Percentiles rank a stretch among this genome's conserved stretches.
Evolutionary conservation across 2,329 filamentous ascomycete genomes (phyloP).

Genomic region (Cladobotryum mycophilum): DNA sequence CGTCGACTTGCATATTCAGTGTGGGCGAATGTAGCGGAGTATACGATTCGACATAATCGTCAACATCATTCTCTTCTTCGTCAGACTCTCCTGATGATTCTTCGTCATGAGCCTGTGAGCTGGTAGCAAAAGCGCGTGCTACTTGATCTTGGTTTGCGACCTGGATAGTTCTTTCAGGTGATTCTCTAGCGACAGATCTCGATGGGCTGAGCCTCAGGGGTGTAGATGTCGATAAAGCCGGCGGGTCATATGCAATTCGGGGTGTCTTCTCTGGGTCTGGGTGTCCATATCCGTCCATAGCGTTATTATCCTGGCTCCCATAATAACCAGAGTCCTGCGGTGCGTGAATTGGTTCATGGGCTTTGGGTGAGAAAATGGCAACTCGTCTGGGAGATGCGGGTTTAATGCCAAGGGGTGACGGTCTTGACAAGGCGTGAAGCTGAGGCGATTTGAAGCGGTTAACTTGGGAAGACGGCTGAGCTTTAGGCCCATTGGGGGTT

Average conservation of each 20-base stretch:
- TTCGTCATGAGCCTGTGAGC: background rate
- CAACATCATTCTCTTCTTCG: constrained; percentile 10
- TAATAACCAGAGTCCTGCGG: constrained; percentile 63
- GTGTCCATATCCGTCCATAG: constrained; percentile 19
- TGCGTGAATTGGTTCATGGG: constrained; percentile 16
- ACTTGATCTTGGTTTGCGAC: constrained; percentile 41
- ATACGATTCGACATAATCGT: background rate
- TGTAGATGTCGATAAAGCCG: constrained; percentile 13
- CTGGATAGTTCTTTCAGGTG: constrained; percentile 35
- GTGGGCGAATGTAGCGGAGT: background rate
- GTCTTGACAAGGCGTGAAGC: constrained; percentile 46
- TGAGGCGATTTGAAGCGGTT: constrained; percentile 49
- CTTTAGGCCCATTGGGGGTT: constrained; percentile 47
- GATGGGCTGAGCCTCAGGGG: constrained; percentile 19
- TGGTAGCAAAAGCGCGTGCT: constrained; percentile 14
- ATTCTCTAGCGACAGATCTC: constrained; percentile 22
- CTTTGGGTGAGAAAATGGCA: constrained; percentile 25
- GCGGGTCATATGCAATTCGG: constrained; percentile 15
- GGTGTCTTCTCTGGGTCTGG: constrained; percentile 15
- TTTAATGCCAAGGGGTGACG: constrained; percentile 29
- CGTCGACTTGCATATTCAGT: background rate
- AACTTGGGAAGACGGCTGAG: constrained; percentile 41
- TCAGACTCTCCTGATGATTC: constrained; percentile 6
- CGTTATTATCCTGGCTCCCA: constrained; percentile 50
- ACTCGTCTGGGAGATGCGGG: constrained; percentile 27